These are phyloP conservation scores for Ulvella scutata DNA, from an alignment of 139 green algal species.

Conservation along the genomic window DNA sequence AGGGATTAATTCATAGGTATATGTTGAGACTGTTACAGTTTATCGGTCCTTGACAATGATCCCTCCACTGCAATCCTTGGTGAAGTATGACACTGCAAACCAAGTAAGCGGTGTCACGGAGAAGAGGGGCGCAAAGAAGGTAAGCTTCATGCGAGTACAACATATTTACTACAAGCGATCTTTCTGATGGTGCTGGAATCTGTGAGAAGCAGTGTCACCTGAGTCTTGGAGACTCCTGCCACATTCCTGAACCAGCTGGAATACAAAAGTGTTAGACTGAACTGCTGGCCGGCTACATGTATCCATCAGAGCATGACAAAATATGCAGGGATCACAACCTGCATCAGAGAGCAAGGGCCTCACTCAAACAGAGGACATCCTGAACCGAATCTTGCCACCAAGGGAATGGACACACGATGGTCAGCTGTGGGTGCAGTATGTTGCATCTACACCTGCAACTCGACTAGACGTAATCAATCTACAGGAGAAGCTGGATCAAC, in stretches of 20 bases:
- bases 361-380: slow-evolving; percentile 71
- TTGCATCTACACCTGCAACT: slow-evolving; percentile 60
- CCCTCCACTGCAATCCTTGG: slow-evolving; percentile 36
- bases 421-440: slow-evolving; percentile 80
- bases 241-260: neutral
- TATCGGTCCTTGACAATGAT: slow-evolving; percentile 22
- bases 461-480: slow-evolving; percentile 74
- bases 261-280: neutral
- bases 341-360: slow-evolving; percentile 53
- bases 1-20: too few species aligned
- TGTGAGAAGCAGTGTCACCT: neutral
- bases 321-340: slow-evolving; percentile 28
- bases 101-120: slow-evolving; percentile 47
- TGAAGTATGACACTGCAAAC: slow-evolving; percentile 65
- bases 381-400: slow-evolving; percentile 74
- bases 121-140: slow-evolving; percentile 31
- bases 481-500: slow-evolving; percentile 70
- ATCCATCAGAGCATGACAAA: neutral
- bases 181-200: neutral
- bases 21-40: too few species aligned
- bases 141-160: neutral
- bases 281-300: neutral
- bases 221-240: neutral
- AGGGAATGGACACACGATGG: slow-evolving; percentile 71
- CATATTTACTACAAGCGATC: neutral